These are phyloP conservation scores for Pseudonitzschia multiseries DNA, from an alignment of 108 stramenopile genomes.

Conservation along the genomic window DNA sequence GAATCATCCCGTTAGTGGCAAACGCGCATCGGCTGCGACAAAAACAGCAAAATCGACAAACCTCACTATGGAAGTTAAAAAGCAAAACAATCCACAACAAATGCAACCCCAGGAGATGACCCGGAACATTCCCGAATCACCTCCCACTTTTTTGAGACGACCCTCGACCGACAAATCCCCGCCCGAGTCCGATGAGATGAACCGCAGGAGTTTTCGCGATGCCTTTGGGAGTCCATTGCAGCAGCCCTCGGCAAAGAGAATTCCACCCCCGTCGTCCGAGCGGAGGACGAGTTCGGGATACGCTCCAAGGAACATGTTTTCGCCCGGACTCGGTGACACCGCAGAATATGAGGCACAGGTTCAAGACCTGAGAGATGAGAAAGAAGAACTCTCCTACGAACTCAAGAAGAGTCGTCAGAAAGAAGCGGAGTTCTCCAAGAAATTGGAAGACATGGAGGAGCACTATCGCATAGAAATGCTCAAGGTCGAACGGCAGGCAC, in stretches of 20 bases:
- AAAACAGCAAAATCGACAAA: too few relatives aligned
- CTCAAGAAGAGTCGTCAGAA: slow-evolving; percentile 39
- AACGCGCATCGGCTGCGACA: too few relatives aligned
- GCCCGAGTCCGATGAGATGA: not conserved
- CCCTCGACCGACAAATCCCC: not conserved
- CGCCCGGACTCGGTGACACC: slow-evolving; percentile 43
- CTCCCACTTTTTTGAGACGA: not conserved
- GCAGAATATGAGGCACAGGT: slow-evolving; percentile 36
- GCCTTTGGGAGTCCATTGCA: slow-evolving; percentile 12
- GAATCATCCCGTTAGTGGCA: too few relatives aligned
- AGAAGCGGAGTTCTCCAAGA: slow-evolving; percentile 45
- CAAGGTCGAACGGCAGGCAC: slow-evolving; percentile 51
- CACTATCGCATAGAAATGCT: slow-evolving; percentile 68
- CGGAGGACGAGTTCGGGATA: not conserved
- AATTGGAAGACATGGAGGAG: slow-evolving; percentile 54
- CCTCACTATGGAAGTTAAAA: not conserved
- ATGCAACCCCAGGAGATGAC: not conserved
- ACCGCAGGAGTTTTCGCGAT: slow-evolving; percentile 2
- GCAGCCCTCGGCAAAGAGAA: slow-evolving; percentile 12
- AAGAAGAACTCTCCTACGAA: slow-evolving; percentile 41
- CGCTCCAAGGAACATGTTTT: slow-evolving; percentile 20
- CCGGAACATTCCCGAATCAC: not conserved
- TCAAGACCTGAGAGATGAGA: slow-evolving; percentile 32
- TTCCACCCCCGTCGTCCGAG: slow-evolving; percentile 14
- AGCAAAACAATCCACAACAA: not conserved